phyloP scores from a whole-genome alignment of 192 early-diverging fungal genomes.

The Backusella australiensis region DNA sequence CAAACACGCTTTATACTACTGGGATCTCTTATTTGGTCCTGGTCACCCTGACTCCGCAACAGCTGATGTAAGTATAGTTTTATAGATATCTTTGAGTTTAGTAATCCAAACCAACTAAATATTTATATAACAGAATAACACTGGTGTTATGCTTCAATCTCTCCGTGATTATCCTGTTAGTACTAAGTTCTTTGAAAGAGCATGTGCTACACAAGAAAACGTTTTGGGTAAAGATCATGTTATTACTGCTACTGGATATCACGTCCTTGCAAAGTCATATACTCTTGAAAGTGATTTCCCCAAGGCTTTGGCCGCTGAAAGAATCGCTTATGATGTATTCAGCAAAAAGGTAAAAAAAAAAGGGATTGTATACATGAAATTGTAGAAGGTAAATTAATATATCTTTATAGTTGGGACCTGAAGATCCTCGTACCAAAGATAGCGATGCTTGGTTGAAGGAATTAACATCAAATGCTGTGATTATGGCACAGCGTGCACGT shows the following conservation, averaged over 20 bases:
- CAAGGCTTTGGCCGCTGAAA: slow-evolving; percentile 70
- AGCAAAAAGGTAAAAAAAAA: slow-evolving; percentile 39
- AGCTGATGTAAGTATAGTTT: slow-evolving; percentile 57
- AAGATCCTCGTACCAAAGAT: slow-evolving; percentile 72
- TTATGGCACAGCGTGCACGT: slow-evolving; percentile 32
- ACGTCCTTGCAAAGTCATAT: slow-evolving; percentile 76
- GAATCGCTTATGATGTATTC: slow-evolving; percentile 64
- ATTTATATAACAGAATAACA: slow-evolving; percentile 48
- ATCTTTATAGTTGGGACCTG: slow-evolving; percentile 56
- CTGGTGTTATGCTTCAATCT: slow-evolving; percentile 75
- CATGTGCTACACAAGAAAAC: slow-evolving; percentile 61
- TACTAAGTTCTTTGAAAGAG: slow-evolving; percentile 70
- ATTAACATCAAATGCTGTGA: slow-evolving; percentile 57
- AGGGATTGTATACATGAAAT: neutral
- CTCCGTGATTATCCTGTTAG: slow-evolving; percentile 58
- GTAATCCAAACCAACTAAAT: slow-evolving; percentile 2
- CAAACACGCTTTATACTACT: slow-evolving; percentile 78
- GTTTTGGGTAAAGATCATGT: slow-evolving; percentile 71
- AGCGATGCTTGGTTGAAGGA: slow-evolving; percentile 65
- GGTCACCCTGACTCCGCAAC: slow-evolving; percentile 85
- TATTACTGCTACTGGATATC: slow-evolving; percentile 65
- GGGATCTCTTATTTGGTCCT: slow-evolving; percentile 73
- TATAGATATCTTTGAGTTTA: neutral
- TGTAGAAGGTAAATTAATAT: neutral
- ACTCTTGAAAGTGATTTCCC: slow-evolving; percentile 70